Conservation (phyloP, 306 rosid species). For the Dryas alaskensis region DNA sequence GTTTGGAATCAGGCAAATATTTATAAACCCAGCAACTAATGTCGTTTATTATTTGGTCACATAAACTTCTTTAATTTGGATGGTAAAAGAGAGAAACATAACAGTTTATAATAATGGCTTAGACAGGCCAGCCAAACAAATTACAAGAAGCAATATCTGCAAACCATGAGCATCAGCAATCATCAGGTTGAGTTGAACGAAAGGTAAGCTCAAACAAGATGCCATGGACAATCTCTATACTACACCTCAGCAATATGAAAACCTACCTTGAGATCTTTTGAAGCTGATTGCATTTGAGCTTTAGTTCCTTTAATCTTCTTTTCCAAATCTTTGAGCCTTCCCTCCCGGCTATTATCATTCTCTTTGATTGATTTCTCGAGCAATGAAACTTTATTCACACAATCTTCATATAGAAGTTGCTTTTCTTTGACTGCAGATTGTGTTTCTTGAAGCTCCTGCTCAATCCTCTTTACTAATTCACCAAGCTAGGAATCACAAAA, state of each 20-base stretch:
- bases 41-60: background rate
- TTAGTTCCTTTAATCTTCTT: conserved; percentile 69
- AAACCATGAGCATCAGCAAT: background rate
- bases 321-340: conserved; percentile 80
- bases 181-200: background rate
- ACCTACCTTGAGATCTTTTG: conserved; percentile 77
- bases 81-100: background rate
- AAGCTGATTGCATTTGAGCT: conserved; percentile 78
- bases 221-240: background rate
- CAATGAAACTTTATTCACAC: conserved; percentile 53
- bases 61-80: background rate
- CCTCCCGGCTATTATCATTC: conserved; percentile 66
- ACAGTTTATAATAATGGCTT: background rate
- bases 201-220: background rate
- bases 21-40: conserved; percentile 12
- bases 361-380: conserved; percentile 91
- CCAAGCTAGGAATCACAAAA: conserved; percentile 54
- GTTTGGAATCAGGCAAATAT: conserved; percentile 1
- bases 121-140: background rate
- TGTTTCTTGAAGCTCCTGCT: conserved; percentile 81
- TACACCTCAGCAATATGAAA: conserved; percentile 4
- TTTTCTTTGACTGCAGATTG: conserved; percentile 61
- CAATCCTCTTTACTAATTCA: conserved; percentile 81
- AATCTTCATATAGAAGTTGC: conserved; percentile 52
- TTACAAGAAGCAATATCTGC: background rate